A percentile compares a stretch with the other conserved stretches of the same genome.
Evolutionary conservation across 192 early-diverging fungal genomes (phyloP).

Genomic region (Ramicandelaber brevisporus): DNA sequence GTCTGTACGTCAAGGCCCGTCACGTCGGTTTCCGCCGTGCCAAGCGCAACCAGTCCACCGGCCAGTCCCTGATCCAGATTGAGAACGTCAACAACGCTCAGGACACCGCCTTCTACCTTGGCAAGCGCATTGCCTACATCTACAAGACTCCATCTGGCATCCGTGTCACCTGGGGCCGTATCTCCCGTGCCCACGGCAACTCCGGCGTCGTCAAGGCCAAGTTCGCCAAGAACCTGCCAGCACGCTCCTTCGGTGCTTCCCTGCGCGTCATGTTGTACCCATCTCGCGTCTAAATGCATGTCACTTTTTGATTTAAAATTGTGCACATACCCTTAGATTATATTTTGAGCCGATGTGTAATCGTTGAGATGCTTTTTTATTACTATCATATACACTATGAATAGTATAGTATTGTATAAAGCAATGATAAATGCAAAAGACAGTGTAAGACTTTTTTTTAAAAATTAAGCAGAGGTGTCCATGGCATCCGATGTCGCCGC

Average conservation of each 20-base stretch:
- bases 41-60: conserved; percentile 74
- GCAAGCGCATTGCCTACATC: conserved; percentile 94
- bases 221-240: conserved; percentile 92
- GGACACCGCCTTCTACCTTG: conserved; percentile 90
- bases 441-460: too few relatives aligned
- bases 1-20: conserved; percentile 94
- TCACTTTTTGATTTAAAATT: conserved; percentile 3
- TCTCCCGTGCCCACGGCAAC: conserved; percentile 88
- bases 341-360: too few relatives aligned
- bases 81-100: conserved; percentile 76
- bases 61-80: conserved; percentile 77
- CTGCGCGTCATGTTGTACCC: conserved; percentile 96
- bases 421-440: too few relatives aligned
- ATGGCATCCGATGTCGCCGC: too few relatives aligned
- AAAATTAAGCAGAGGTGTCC: too few relatives aligned
- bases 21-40: conserved; percentile 86
- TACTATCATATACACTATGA: too few relatives aligned
- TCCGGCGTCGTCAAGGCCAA: conserved; percentile 89
- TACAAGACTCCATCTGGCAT: conserved; percentile 80
- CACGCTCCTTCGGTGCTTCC: conserved; percentile 73
- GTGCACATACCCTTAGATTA: too few relatives aligned
- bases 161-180: conserved; percentile 93
- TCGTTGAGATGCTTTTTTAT: too few relatives aligned
- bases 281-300: conserved; percentile 34
- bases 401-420: too few relatives aligned